These are phyloP conservation scores for Botrytis deweyae DNA, from an alignment of 2,329 filamentous ascomycete species.

Conservation along the genomic window DNA sequence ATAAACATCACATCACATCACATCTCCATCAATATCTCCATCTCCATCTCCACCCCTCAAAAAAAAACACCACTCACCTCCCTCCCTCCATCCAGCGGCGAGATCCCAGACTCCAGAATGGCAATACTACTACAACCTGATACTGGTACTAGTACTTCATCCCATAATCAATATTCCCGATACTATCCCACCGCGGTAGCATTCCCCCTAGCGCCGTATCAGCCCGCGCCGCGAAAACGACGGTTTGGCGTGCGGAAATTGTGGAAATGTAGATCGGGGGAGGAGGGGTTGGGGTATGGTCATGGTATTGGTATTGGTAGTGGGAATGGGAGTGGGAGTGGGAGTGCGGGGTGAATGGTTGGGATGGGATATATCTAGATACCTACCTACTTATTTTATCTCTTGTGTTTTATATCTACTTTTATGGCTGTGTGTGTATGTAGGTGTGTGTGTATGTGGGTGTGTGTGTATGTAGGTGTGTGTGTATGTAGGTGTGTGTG, in stretches of 20 bases:
- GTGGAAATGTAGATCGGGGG: background rate
- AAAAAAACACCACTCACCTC: background rate
- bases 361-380: no score
- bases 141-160: background rate
- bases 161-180: background rate
- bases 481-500: background rate
- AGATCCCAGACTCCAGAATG: background rate
- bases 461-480: no score
- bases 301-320: no score
- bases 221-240: background rate
- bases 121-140: background rate
- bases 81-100: background rate
- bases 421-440: background rate
- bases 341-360: background rate
- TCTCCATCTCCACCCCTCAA: background rate
- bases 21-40: no score
- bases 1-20: no score
- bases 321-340: no score
- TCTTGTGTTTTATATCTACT: background rate
- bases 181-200: background rate
- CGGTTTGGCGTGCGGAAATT: background rate
- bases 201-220: slow-evolving; percentile 8
- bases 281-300: no score
- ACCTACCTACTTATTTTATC: background rate
- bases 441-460: background rate